Evolutionary conservation across 139 green algal genomes (phyloP), one percentile per base, ranked within the genome.

Genomic region (Astrephomene gubernaculifera): DNA sequence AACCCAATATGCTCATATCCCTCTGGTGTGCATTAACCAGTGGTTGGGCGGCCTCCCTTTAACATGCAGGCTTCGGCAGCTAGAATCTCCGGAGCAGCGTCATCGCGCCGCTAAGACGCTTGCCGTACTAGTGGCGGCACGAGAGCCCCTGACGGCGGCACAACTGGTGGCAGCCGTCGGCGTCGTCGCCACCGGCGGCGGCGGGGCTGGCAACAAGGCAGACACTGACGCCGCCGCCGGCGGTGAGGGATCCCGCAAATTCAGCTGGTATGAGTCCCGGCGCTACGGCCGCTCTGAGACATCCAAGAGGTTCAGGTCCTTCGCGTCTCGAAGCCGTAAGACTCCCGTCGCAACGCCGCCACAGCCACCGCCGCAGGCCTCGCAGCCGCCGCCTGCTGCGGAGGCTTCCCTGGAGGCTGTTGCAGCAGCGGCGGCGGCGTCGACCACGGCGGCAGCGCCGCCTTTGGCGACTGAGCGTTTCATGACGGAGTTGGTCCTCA

Each of bases 101-200:
- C 44, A 82, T 29, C 9, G n/a, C 8, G 74, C 52, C 7, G 74
- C 74, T 10, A 71, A 54, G 8, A 36, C 71, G 61, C 74, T 82
- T 22, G 74, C 74, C 22, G 74, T 82, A 52, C 57, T 82, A 57
- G 74, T 57, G 54, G 74, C 74, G 2, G 74, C 74, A 17, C 74
- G 74, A 7, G 74, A 82, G 74, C 54, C 74, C 22, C 25, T 81
- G 25, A 81, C 73, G 52, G 35, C 73, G 36, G 57, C 69, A 35
- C 73, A 81, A 53, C 12, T 65, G 14, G 73, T 53, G 2, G 73
- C 73, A 7, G 24, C 73, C 19, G 29, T 76, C 22, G 69, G 39
- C 39, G 71, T 33, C 5, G 60, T 27, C 60, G 60, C 27, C 60
- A 57, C 38, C 44, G 29, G 71, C 71, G 36, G 69, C 5, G 69